phyloP scores from a whole-genome alignment of 257 asterid genomes.

The Petrea volubilis region DNA sequence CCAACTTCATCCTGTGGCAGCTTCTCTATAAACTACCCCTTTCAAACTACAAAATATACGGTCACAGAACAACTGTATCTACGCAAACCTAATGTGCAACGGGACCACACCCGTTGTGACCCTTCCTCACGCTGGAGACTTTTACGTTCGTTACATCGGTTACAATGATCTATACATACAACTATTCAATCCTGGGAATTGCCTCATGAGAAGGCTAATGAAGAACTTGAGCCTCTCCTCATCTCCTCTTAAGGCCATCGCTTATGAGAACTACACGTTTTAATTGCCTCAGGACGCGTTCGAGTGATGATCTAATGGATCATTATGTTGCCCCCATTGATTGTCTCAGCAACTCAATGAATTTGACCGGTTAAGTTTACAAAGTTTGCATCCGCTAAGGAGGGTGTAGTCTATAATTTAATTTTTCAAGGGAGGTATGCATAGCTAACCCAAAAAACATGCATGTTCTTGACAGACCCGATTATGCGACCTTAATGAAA shows the following conservation, averaged over 20 bases:
- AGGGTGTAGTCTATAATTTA: no score
- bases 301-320: background rate
- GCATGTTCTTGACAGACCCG: no score
- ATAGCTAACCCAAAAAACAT: no score
- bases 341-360: constrained; percentile 34
- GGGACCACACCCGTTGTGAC: background rate
- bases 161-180: background rate
- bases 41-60: constrained; percentile 10
- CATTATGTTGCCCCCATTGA: background rate
- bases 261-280: constrained; percentile 25
- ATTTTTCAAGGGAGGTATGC: no score
- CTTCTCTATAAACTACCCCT: constrained; percentile 23
- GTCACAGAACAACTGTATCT: constrained; percentile 6
- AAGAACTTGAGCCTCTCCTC: constrained; percentile 22
- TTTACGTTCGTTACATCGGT: constrained; percentile 10
- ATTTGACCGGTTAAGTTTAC: no score
- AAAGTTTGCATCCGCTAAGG: no score
- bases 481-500: no score
- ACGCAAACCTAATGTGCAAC: constrained; percentile 22
- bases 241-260: constrained; percentile 21
- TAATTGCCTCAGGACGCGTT: constrained; percentile 24
- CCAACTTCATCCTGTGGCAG: constrained; percentile 20
- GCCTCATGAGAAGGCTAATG: constrained; percentile 32
- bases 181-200: constrained; percentile 32
- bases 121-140: constrained; percentile 24